Percentiles rank a stretch among this genome's conserved stretches.
These are phyloP conservation scores for Clitoria ternatea DNA, from an alignment of 306 rosid genomes.

Conservation along the genomic window DNA sequence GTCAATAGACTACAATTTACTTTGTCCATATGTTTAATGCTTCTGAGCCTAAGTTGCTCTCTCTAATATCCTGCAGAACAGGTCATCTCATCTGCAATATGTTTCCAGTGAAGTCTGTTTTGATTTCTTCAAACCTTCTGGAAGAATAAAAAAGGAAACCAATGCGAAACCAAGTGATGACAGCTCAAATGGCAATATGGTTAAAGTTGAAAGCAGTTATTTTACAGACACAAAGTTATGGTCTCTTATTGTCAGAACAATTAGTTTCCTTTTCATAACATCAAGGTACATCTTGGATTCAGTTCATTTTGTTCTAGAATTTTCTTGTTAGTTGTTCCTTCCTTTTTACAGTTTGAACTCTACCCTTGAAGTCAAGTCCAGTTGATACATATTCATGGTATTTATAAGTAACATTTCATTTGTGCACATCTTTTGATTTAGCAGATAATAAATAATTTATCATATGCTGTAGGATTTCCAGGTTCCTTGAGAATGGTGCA, in stretches of 20 bases:
- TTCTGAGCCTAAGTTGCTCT: not conserved
- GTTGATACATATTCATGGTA: not conserved
- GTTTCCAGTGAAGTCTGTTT: constrained; percentile 33
- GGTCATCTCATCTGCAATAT: constrained; percentile 42
- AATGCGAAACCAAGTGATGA: not conserved
- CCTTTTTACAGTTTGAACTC: not conserved
- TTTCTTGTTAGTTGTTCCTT: not conserved
- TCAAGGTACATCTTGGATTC: constrained; percentile 49
- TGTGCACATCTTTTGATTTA: not conserved
- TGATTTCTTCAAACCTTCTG: constrained; percentile 46
- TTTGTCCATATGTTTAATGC: not conserved
- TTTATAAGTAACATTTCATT: not conserved
- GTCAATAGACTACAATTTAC: not conserved
- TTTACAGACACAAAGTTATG: constrained; percentile 33
- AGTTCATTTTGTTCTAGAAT: not conserved
- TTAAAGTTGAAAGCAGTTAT: constrained; percentile 18
- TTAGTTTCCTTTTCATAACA: constrained; percentile 55
- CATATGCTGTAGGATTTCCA: not conserved
- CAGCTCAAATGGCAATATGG: not conserved
- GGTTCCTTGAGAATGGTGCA: not conserved
- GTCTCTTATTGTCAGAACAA: constrained; percentile 50
- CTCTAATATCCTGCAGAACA: constrained; percentile 48
- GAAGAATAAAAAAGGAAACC: constrained; percentile 18
- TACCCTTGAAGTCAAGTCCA: not conserved
- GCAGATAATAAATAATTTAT: not conserved